Percentiles rank a stretch among this genome's conserved stretches.
Evolutionary conservation across 208 protist species (phyloP).

Genomic region (Crithidia expoeki): DNA sequence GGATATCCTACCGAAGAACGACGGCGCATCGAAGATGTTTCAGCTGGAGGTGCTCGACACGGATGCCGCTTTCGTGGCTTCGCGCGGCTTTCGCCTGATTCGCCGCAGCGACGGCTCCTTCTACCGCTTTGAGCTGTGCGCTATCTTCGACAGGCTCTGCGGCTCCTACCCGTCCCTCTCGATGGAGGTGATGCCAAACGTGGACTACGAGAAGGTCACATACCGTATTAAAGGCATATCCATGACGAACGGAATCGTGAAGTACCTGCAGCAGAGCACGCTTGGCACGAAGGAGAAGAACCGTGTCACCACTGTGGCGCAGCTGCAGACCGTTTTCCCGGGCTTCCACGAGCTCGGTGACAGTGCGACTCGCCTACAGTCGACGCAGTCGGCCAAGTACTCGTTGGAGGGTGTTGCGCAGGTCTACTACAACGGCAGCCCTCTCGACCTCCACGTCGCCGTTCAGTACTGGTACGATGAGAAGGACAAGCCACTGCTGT

Average conservation of each 20-base stretch:
- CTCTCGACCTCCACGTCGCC: slow-evolving; percentile 58
- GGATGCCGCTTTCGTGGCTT: slow-evolving; percentile 20
- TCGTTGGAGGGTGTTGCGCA: slow-evolving; percentile 33
- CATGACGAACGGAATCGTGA: slow-evolving; percentile 33
- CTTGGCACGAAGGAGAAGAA: slow-evolving; percentile 66
- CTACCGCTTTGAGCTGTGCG: slow-evolving; percentile 60
- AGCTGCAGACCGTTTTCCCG: slow-evolving; percentile 78
- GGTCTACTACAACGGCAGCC: slow-evolving; percentile 60
- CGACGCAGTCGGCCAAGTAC: slow-evolving; percentile 33
- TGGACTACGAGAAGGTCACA: slow-evolving; percentile 73
- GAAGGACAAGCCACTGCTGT: slow-evolving; percentile 40
- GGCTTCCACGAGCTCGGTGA: slow-evolving; percentile 61
- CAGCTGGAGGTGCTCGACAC: slow-evolving; percentile 74
- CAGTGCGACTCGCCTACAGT: slow-evolving; percentile 22
- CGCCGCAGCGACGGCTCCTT: slow-evolving; percentile 31
- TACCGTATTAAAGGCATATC: slow-evolving; percentile 58
- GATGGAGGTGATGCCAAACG: slow-evolving; percentile 85
- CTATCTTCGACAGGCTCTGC: slow-evolving; percentile 67
- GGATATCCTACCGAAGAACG: slow-evolving; percentile 25
- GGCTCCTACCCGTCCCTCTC: slow-evolving; percentile 50
- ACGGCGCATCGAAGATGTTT: slow-evolving; percentile 24
- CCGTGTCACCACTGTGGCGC: slow-evolving; percentile 62
- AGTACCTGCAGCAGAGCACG: slow-evolving; percentile 62
- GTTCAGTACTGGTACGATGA: slow-evolving; percentile 51
- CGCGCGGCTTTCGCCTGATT: slow-evolving; percentile 69